A percentile compares a stretch with the other conserved stretches of the same genome.
phyloP scores from a whole-genome alignment of 2,329 filamentous ascomycete species.

The Fusarium austroafricanum region DNA sequence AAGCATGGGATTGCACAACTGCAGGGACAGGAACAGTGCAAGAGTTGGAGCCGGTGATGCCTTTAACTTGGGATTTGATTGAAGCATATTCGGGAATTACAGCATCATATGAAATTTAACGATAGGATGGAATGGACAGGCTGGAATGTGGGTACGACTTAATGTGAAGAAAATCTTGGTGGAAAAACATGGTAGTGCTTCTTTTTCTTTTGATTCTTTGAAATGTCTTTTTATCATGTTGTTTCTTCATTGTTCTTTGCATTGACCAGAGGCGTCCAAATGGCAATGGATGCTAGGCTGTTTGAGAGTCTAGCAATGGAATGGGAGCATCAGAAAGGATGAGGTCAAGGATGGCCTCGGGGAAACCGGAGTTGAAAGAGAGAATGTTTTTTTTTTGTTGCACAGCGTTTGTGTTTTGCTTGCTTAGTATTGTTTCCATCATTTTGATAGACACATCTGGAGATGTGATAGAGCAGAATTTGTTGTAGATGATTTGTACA shows the following conservation, averaged over 20 bases:
- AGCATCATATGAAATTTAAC: constrained; percentile 34
- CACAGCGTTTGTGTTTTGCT: constrained; percentile 24
- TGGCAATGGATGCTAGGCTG: constrained; percentile 14
- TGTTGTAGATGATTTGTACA: constrained; percentile 36
- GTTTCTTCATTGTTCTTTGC: constrained; percentile 23
- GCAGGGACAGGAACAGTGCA: constrained; percentile 19
- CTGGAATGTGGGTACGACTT: constrained; percentile 34
- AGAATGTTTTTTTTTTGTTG: constrained; percentile 21
- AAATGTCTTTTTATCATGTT: constrained; percentile 37
- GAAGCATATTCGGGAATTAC: constrained; percentile 10
- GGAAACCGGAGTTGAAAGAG: constrained; percentile 34
- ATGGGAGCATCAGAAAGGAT: constrained; percentile 19
- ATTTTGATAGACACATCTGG: constrained; percentile 29
- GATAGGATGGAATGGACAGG: constrained; percentile 34
- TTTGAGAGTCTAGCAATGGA: constrained; percentile 15
- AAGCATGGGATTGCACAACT: constrained; percentile 14
- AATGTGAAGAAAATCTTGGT: constrained; percentile 29
- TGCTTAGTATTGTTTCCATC: constrained; percentile 13
- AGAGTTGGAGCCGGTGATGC: background rate
- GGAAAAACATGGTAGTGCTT: constrained; percentile 27
- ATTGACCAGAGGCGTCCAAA: constrained; percentile 39
- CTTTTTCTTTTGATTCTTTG: constrained; percentile 34
- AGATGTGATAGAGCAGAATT: constrained; percentile 31
- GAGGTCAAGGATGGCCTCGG: constrained; percentile 27
- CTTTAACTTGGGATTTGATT: background rate